A percentile compares a stretch with the other conserved stretches of the same genome.
phyloP scores from a whole-genome alignment of 306 rosid species.

The Vigna nakashimae region DNA sequence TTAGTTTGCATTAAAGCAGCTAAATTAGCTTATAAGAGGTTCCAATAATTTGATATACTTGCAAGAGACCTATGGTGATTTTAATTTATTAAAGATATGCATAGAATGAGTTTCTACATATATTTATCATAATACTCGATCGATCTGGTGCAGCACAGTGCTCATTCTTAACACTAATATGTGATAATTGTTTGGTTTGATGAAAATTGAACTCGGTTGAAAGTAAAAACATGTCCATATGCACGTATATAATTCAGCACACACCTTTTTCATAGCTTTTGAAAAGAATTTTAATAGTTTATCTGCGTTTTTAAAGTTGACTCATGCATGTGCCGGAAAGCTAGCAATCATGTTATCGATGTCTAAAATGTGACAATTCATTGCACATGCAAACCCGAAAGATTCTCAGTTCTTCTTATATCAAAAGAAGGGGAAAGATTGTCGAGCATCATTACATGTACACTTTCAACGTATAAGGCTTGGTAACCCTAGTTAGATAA shows the following conservation, averaged over 20 bases:
- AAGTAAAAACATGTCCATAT: conserved; percentile 6
- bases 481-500: conserved; percentile 10
- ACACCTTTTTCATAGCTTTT: not conserved
- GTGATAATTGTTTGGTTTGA: not conserved
- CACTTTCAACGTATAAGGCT: not conserved
- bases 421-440: not conserved
- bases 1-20: not conserved
- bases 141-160: not conserved
- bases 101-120: conserved; percentile 1
- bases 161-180: not conserved
- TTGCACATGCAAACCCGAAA: conserved; percentile 37
- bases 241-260: not conserved
- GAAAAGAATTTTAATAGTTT: not conserved
- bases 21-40: not conserved
- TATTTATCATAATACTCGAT: not conserved
- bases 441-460: not conserved
- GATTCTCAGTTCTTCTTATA: conserved; percentile 17
- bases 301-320: conserved; percentile 35
- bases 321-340: conserved; percentile 42
- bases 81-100: not conserved
- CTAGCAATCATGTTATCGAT: conserved; percentile 29
- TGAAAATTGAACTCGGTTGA: not conserved
- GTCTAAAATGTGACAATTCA: conserved; percentile 12
- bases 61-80: not conserved
- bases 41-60: not conserved